Base-by-base conservation (phyloP, 768 basidiomycete species). In the Pholiota molesta region DNA sequence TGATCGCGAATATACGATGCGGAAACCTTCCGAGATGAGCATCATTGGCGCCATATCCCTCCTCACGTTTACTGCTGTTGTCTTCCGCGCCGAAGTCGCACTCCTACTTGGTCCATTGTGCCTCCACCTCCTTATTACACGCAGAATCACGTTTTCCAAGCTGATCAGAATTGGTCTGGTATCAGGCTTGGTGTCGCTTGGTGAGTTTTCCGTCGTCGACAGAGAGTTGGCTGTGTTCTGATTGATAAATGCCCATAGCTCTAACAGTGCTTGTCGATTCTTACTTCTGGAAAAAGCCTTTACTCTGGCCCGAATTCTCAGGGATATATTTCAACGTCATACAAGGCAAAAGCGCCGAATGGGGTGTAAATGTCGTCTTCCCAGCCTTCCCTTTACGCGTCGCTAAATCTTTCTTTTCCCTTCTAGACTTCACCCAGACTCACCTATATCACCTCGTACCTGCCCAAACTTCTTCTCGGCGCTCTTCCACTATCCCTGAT, bases 241-340 rank as follows among this genome's bases (percentile, higher is more conserved):
- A 19, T 14, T 29, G 13, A 16, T 26, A 52, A 55, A 26, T 53
- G n/a, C 31, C 16, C 35, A 16, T 66, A 93, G 93, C 74, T 2
- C 60, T 86, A 2, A 92, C 92, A 0, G 69, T 88, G 0, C 14
- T 70, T 0, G 78, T 97, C 29, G 97, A 99, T 72, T 92, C 93
- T 0, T 90, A 90, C 76, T 91, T 97, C 73, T 98, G 97, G 95
- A 70, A 81, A 56, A 76, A 75, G 66, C 82, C 77, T 67, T 80
- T 85, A 5, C 71, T 96, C 0, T 98, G 95, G 96, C 96, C 97
- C 0, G 97, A 99, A 71, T 77, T 92, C 16, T 79, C 85, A 1
- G 83, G 86, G 0, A 65, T 96, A 11, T 87, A 87, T 65, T 99
- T 94, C 78, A 99, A 99, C 70, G 85, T 98, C 26, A 77, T 89